phyloP scores from a whole-genome alignment of 371 early-diverging fungal genomes.

The Blakeslea trispora region DNA sequence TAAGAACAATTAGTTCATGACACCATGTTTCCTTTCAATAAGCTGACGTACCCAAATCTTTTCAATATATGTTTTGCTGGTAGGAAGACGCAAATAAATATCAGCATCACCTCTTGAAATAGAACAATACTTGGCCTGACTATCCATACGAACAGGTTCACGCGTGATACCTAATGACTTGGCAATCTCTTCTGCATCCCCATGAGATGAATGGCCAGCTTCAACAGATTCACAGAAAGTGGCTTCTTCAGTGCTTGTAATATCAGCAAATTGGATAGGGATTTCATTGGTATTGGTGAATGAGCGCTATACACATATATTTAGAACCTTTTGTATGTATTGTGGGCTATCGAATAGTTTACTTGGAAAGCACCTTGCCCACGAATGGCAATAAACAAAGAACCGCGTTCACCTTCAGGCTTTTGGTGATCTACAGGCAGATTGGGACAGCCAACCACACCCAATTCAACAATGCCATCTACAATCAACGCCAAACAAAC shows the following conservation, averaged over 20 bases:
- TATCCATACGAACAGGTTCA: constrained; percentile 86
- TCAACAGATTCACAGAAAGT: constrained; percentile 96
- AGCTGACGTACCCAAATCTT: constrained; percentile 88
- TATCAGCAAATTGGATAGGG: constrained; percentile 64
- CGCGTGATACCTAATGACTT: constrained; percentile 72
- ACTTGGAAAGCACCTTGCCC: constrained; percentile 92
- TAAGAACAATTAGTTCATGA: neutral
- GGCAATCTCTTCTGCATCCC: constrained; percentile 79
- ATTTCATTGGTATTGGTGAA: constrained; percentile 61
- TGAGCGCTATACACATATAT: constrained; percentile 54
- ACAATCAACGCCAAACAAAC: constrained; percentile 93
- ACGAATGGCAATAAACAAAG: constrained; percentile 75
- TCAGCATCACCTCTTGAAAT: constrained; percentile 90
- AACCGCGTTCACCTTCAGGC: constrained; percentile 72
- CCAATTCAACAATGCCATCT: constrained; percentile 87
- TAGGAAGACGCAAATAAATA: constrained; percentile 89
- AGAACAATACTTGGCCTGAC: constrained; percentile 92
- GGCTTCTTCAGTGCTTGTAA: constrained; percentile 60
- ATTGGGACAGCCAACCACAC: constrained; percentile 96
- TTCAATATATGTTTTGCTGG: constrained; percentile 79
- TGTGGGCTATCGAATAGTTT: constrained; percentile 10
- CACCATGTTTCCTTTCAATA: constrained; percentile 1
- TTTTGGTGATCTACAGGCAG: constrained; percentile 69
- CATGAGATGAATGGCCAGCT: constrained; percentile 88
- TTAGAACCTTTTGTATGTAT: neutral